A percentile compares a stretch with the other conserved stretches of the same genome.
Conservation (phyloP, 441 rosid species). For the Breynia disticha region DNA sequence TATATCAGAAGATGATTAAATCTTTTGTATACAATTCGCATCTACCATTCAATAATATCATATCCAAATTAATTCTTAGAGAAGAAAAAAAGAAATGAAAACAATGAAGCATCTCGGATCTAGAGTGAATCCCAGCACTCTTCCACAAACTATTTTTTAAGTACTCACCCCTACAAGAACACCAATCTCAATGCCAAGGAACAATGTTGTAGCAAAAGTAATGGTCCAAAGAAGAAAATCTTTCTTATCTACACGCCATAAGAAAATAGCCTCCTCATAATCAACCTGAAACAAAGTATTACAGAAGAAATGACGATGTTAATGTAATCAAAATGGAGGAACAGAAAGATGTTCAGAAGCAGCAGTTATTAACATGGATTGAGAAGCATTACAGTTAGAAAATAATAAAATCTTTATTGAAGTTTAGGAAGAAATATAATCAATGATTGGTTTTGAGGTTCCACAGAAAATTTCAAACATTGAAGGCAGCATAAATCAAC, state of each 20-base stretch:
- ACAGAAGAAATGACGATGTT: neutral
- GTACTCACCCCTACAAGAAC: constrained; percentile 90
- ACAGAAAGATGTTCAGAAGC: neutral
- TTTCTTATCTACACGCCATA: constrained; percentile 91
- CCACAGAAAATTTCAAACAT: neutral
- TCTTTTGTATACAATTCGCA: too few relatives aligned
- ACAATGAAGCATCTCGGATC: neutral
- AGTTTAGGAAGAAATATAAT: too few relatives aligned
- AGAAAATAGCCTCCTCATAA: constrained; percentile 77
- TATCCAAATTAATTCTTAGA: neutral
- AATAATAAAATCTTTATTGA: too few relatives aligned
- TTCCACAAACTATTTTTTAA: constrained; percentile 4
- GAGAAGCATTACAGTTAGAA: too few relatives aligned
- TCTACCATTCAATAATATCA: too few relatives aligned
- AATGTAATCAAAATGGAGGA: neutral
- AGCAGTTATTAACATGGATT: too few relatives aligned
- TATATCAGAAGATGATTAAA: too few relatives aligned
- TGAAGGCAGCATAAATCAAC: neutral
- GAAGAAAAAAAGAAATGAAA: neutral
- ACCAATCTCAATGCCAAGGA: constrained; percentile 94
- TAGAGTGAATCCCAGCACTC: neutral
- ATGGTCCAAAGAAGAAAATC: constrained; percentile 96
- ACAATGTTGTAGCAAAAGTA: constrained; percentile 68
- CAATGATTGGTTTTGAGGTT: too few relatives aligned
- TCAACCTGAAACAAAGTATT: constrained; percentile 57